Conservation (phyloP, 2,329 filamentous ascomycete genomes). For the Microsporum audouinii region DNA sequence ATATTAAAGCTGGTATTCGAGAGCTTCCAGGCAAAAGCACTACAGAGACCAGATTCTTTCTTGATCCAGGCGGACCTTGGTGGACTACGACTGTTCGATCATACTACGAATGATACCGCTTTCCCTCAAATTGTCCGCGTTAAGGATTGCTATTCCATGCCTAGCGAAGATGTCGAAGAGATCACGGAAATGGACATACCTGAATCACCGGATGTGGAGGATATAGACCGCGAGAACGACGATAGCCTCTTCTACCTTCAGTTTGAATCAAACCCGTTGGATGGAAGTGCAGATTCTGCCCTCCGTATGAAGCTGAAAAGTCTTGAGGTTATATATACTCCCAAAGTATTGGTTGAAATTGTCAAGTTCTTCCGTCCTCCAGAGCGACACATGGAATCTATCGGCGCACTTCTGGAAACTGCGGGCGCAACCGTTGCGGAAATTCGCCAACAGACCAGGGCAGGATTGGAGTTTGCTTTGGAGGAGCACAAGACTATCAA, state of each 20-base stretch:
- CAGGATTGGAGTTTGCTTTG: conserved; percentile 87
- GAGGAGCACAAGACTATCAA: conserved; percentile 98
- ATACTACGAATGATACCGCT: conserved; percentile 79
- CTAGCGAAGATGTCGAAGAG: conserved; percentile 27
- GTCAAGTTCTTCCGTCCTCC: conserved; percentile 94
- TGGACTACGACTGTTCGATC: conserved; percentile 87
- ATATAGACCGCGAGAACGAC: conserved; percentile 37
- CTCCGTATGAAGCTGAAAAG: conserved; percentile 86
- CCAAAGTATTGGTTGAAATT: conserved; percentile 79
- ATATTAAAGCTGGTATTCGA: conserved; percentile 90
- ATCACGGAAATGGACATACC: conserved; percentile 36
- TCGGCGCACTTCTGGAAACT: conserved; percentile 86
- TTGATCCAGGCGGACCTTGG: conserved; percentile 81
- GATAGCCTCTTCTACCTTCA: conserved; percentile 87
- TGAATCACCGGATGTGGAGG: conserved; percentile 29
- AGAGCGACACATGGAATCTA: conserved; percentile 96
- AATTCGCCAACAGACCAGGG: conserved; percentile 85
- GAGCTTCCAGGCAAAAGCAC: conserved; percentile 77
- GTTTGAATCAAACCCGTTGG: conserved; percentile 88
- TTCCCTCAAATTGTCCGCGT: conserved; percentile 93
- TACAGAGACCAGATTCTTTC: conserved; percentile 84
- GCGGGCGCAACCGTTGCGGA: conserved; percentile 93
- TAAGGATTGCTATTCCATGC: conserved; percentile 63
- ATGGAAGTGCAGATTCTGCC: conserved; percentile 82
- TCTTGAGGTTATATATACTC: conserved; percentile 96